phyloP scores from a whole-genome alignment of 2,329 filamentous ascomycete genomes.

The Fusarium illudens region DNA sequence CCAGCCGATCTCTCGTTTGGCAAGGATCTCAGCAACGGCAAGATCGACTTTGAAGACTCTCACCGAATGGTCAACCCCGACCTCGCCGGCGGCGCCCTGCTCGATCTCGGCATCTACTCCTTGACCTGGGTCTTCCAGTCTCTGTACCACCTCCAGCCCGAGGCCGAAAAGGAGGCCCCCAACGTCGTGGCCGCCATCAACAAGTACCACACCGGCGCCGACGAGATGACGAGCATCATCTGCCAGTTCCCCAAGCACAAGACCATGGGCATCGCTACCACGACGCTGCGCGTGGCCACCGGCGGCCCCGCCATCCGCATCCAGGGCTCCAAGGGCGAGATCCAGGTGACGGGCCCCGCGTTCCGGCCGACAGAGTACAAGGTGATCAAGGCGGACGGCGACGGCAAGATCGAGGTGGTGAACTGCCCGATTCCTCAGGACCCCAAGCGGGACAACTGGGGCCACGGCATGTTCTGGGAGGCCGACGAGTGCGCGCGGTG shows the following conservation, averaged over 20 bases:
- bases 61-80: conserved; percentile 85
- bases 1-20: conserved; percentile 69
- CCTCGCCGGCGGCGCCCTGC: conserved; percentile 81
- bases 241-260: conserved; percentile 75
- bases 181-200: conserved; percentile 73
- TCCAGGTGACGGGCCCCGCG: conserved; percentile 78
- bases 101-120: conserved; percentile 89
- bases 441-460: conserved; percentile 57
- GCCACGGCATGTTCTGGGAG: conserved; percentile 90
- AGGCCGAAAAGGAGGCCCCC: conserved; percentile 72
- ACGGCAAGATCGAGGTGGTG: conserved; percentile 58
- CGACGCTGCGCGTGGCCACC: conserved; percentile 67
- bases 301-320: conserved; percentile 77
- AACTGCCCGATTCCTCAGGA: conserved; percentile 64
- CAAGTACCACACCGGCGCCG: conserved; percentile 77
- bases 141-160: conserved; percentile 80
- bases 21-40: conserved; percentile 63
- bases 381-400: conserved; percentile 64
- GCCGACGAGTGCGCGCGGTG: conserved; percentile 81
- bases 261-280: conserved; percentile 77
- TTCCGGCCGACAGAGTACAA: conserved; percentile 74
- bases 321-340: conserved; percentile 82
- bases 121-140: conserved; percentile 92
- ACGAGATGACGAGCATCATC: conserved; percentile 81
- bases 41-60: conserved; percentile 64